Evolutionary conservation across 495 filamentous ascomycete species (phyloP), one percentile per base, ranked within the genome.

Genomic region (Xylaria sp.): DNA sequence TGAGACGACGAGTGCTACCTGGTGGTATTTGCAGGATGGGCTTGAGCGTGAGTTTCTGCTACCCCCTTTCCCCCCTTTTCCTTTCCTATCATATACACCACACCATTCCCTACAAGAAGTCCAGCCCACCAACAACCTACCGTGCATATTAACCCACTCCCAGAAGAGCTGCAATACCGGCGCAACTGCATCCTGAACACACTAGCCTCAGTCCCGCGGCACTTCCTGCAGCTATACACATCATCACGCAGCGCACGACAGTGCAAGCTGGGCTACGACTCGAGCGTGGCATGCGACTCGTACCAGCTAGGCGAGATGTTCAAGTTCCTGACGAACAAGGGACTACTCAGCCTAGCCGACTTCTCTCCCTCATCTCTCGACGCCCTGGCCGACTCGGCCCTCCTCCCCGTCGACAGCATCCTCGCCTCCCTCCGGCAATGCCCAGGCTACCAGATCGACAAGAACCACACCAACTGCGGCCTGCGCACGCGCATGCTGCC

Each of bases 231-330:
- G 15, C 82, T 90, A 0, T 97, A 95, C 79, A 85, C 84, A 5
- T 90, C 88, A 15, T 71, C 87, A 41, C 77, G 80, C 21, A 80
- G 87, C 50, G 74, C 82, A 26, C 85, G 84, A 6, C 90, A 95
- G 75, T 97, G 94, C 79, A 90, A 89, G 67, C 87, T 92, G 0
- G 92, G 92, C 48, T 93, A 95, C 76, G 91, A 90, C 69, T 90
- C 90, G 44, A 91, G 88, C 48, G 82, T 85, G 19, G 87, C 91
- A 71, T 97, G 94, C 78, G 94, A 97, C 79, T 89, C 90, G 6
- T 97, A 93, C 78, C 93, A 97, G 74, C 85, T 97, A 0, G 94
- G 94, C 19, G 92, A 97, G 80, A 93, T 94, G 85, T 80, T 93
- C 71, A 91, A 92, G 48, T 97, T 97, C 78, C 90, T 97, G 33